Evolutionary conservation across 2,329 filamentous ascomycete species (phyloP), one percentile per base, ranked within the genome.

Genomic region (Ophiostoma tasmaniense): DNA sequence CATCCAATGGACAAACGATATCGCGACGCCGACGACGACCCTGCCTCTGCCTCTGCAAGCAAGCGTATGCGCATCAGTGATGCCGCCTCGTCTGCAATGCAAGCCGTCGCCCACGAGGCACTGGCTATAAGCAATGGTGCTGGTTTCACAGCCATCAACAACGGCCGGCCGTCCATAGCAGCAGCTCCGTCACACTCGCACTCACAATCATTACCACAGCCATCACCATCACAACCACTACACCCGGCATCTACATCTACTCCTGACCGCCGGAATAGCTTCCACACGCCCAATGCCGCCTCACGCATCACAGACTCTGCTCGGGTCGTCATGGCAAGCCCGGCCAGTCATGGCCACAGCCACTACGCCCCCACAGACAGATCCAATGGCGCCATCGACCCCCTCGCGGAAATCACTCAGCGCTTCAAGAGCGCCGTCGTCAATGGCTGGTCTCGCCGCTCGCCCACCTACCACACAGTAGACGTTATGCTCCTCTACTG

Each of bases 401-500:
- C 67, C 22, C 66, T 73, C 64, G 69, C 52, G 13, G 73, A 72
- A 22, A 70, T 73, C 66, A 72, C 70, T 2, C 69, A 68, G 4
- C 37, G 69, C 25, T 70, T 73, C 59, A 59, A 71, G 33, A 39
- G 67, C 2, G 72, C 73, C 8, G 71, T 72, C 8, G 33, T 25
- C 20, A 67, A 66, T 6, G 70, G 71, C 45, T 71, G 72, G 70
- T 65, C 64, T 25, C 69, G 68, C n/a, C 67, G 71, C 11, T 64
- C 70, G 30, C 70, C 72, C 20, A 71, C 71, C 0, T 73, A 73
- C 42, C 59, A 45, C 17, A 42, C 28, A 13, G 71, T 71, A 20
- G 62, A 66, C 20, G 73, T 72, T 11, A 35, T 73, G 50, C 37
- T 73, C 2, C 6, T 73, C 30, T 68, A 68, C 52, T 73, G 73